Conservation (phyloP, 768 basidiomycete species). For the Boletus rubropictus region DNA sequence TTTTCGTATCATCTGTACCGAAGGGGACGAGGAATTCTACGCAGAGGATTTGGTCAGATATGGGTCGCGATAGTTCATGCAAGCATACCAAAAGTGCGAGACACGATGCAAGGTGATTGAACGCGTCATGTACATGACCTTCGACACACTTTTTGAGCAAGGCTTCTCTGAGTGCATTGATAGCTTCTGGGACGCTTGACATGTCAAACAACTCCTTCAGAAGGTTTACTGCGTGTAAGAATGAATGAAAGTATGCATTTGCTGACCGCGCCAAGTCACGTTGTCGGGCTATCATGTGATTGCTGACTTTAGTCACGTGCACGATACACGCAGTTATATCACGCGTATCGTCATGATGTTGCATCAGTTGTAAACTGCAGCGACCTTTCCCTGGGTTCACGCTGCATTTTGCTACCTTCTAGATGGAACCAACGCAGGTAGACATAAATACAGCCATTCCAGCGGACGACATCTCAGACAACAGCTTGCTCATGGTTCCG, state of each 20-base stretch:
- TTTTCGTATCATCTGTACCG: conserved; percentile 33
- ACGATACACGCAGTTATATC: conserved; percentile 16
- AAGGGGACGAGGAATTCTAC: conserved; percentile 37
- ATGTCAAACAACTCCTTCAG: conserved; percentile 1
- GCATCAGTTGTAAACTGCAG: conserved; percentile 1
- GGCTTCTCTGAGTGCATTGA: conserved; percentile 29
- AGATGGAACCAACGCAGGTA: conserved; percentile 19
- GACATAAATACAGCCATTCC: conserved; percentile 15
- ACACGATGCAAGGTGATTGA: conserved; percentile 39
- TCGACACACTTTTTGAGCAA: conserved; percentile 27
- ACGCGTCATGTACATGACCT: conserved; percentile 29
- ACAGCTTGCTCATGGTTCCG: not conserved
- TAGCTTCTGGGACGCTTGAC: conserved; percentile 27
- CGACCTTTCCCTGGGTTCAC: conserved; percentile 1
- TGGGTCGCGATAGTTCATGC: conserved; percentile 1
- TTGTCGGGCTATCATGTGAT: conserved; percentile 21
- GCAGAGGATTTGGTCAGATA: not conserved
- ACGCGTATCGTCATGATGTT: conserved; percentile 14
- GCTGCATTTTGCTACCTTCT: conserved; percentile 10
- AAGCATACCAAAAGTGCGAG: conserved; percentile 39
- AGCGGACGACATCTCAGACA: conserved; percentile 6
- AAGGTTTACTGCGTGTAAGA: not conserved
- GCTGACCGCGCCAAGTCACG: conserved; percentile 5
- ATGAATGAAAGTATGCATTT: not conserved
- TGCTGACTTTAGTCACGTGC: conserved; percentile 28